A percentile compares a stretch with the other conserved stretches of the same genome.
Conservation (phyloP, 306 rosid species). For the Pueraria montana region DNA sequence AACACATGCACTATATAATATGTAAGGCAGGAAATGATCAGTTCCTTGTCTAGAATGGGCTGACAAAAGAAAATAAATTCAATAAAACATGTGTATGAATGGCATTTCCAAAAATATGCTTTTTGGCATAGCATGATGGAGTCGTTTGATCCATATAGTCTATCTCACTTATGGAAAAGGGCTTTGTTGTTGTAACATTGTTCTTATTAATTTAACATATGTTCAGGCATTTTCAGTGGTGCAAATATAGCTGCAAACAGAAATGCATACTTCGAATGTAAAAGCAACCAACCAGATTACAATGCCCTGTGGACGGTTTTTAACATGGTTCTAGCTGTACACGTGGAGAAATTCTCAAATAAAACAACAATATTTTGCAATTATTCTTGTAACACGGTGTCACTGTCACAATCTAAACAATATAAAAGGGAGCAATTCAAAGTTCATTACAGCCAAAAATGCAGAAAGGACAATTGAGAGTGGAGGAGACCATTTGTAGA, state of each 20-base stretch:
- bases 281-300: background rate
- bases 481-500: background rate
- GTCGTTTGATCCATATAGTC: background rate
- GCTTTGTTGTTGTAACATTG: background rate
- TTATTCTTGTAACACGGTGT: background rate
- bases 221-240: background rate
- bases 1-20: background rate
- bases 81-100: too few species aligned
- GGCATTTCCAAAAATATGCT: too few species aligned
- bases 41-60: background rate
- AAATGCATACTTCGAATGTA: background rate
- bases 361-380: background rate
- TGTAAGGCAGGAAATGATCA: background rate
- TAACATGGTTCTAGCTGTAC: background rate
- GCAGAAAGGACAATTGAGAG: slow-evolving; percentile 15
- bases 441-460: background rate
- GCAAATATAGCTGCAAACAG: background rate
- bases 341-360: background rate
- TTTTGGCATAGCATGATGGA: background rate
- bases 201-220: background rate
- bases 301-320: background rate
- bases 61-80: too few species aligned
- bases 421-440: background rate
- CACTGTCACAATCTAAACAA: background rate
- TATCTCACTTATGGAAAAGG: background rate